phyloP scores from a whole-genome alignment of 768 basidiomycete genomes.

The Hericium rajendrae region DNA sequence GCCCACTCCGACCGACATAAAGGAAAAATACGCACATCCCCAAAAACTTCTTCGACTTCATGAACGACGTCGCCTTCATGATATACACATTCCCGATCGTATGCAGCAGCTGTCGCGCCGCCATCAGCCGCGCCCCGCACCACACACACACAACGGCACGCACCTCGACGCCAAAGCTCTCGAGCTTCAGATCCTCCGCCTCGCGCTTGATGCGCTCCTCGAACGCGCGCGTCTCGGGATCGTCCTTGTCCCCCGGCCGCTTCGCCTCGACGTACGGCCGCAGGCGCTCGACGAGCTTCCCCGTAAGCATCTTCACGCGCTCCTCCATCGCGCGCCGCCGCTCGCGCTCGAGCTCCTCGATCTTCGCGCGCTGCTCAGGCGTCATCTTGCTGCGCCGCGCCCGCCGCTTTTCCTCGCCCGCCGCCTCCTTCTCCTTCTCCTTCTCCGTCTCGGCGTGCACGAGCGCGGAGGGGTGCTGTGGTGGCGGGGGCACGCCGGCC shows the following conservation, averaged over 20 bases:
- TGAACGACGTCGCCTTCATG: constrained; percentile 82
- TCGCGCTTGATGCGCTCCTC: constrained; percentile 70
- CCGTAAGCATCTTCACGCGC: constrained; percentile 63
- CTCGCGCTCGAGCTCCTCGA: constrained; percentile 75
- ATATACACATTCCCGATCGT: constrained; percentile 89
- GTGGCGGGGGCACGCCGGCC: neutral
- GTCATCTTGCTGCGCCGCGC: constrained; percentile 51
- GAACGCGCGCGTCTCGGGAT: constrained; percentile 75
- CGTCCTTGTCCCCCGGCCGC: constrained; percentile 68
- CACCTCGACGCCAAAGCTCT: constrained; percentile 96
- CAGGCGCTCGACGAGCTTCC: constrained; percentile 77
- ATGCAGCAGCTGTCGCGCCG: constrained; percentile 55
- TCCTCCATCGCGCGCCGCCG: constrained; percentile 70
- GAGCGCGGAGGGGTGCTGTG: neutral
- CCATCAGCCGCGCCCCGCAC: neutral
- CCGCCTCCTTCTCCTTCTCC: constrained; percentile 27
- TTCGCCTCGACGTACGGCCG: constrained; percentile 89
- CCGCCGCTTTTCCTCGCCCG: constrained; percentile 23
- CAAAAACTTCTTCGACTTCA: constrained; percentile 87
- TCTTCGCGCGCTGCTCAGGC: constrained; percentile 78
- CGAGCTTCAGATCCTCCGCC: constrained; percentile 90
- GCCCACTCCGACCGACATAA: neutral
- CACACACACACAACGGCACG: constrained; percentile 12
- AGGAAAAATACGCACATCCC: constrained; percentile 54
- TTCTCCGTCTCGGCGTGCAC: constrained; percentile 4